Base-by-base conservation (phyloP, 2,329 filamentous ascomycete genomes). In the Epichloe sylvatica region DNA sequence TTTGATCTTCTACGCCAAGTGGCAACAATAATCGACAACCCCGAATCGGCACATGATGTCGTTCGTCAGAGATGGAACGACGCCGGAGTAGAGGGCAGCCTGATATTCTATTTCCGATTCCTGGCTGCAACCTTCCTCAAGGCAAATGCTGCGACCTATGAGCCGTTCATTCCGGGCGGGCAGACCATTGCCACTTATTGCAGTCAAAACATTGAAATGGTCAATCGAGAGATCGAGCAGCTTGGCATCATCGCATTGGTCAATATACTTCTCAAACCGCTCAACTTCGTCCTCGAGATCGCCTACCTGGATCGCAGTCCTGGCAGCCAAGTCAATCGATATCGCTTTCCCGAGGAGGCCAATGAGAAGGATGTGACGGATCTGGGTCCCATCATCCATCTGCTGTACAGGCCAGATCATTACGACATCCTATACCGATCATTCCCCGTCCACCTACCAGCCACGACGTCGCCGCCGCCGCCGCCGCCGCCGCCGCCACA, bases 361-460 rank as follows among this genome's bases (percentile, higher is more conserved):
- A 73, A 72, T 49, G 64, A 60, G 3, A 69, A 72, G 49, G 70
- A 72, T 47, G 58, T 65, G 41, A 64, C 67, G 15, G 60, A 62
- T 1, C 59, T 75, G 0, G 74, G 71, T 0, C 71, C 74, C 25
- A 71, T 77, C 34, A 77, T 83, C 36, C 71, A 78, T 56, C 69
- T 76, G 52, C 75, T 74, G 61, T 90, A 70, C 76, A 81, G 70
- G 63, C 94, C 71, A 40, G 88, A 87, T 52, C 92, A 97, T 67
- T 98, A 97, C 66, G 92, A 97, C 65, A 82, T 98, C 53, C 75
- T 97, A 35, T 98, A 98, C 71, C 82, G 80, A 62, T 70, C 74
- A 49, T 59, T 51, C 1, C 12, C 45, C 9, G 37, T 43, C 60
- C 34, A 48, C 17, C 42, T 59, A 11, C 61, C 65, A 1, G 53